Conservation (phyloP, 148 eudicot species). For the Rheum nobile region DNA sequence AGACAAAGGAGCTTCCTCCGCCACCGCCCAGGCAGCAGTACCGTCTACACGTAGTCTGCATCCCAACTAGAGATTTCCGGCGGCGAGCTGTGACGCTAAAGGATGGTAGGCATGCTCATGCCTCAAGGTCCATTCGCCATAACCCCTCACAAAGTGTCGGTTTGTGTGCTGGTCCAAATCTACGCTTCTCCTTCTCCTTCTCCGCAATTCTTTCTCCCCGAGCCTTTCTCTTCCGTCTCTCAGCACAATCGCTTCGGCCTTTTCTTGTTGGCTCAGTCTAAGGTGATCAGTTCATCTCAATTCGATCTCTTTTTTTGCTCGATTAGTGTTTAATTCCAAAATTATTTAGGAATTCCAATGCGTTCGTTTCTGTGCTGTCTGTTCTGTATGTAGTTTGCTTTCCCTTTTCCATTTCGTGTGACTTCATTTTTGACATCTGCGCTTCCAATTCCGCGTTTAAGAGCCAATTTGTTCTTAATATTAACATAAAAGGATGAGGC, state of each 20-base stretch:
- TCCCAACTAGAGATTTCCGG: background rate
- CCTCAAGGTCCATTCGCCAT: conserved; percentile 39
- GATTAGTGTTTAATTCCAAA: background rate
- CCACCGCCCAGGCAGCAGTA: background rate
- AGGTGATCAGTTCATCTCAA: conserved; percentile 29
- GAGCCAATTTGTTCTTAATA: background rate
- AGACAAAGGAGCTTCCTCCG: background rate
- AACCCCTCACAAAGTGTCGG: conserved; percentile 85
- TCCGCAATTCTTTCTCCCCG: conserved; percentile 40
- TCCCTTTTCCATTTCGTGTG: background rate
- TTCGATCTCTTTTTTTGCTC: background rate
- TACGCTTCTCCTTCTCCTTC: conserved; percentile 89
- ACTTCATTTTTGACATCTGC: background rate
- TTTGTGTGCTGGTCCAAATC: conserved; percentile 62
- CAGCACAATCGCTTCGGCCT: conserved; percentile 74
- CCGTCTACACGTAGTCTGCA: background rate
- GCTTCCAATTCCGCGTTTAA: background rate
- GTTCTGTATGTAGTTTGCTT: background rate
- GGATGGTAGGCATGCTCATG: conserved; percentile 46
- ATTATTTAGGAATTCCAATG: background rate
- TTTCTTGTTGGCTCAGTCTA: conserved; percentile 51
- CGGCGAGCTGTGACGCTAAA: background rate
- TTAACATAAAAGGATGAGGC: no score
- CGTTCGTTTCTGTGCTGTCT: background rate
- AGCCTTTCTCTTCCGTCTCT: conserved; percentile 57